A percentile compares a stretch with the other conserved stretches of the same genome.
Evolutionary conservation across 176 grass and related monocot species (phyloP).

Genomic region (Triticum monococcum): DNA sequence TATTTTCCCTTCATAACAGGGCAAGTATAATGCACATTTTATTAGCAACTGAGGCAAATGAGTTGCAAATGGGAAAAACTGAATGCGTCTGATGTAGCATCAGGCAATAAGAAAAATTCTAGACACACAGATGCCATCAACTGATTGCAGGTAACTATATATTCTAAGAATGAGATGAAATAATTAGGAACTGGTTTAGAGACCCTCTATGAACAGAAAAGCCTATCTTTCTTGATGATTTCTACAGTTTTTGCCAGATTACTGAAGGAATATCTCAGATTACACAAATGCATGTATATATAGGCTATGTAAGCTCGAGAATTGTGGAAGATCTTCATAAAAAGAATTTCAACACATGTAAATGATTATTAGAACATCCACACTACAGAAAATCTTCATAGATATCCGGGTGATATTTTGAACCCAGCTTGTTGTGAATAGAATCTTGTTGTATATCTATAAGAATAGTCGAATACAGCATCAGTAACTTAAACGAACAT

Average conservation of each 20-base stretch:
- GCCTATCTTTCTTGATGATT: neutral
- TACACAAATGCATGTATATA: neutral
- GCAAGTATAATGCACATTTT: slow-evolving; percentile 9
- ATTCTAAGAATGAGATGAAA: neutral
- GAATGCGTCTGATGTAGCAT: neutral
- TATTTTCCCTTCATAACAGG: slow-evolving; percentile 69
- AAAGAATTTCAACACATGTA: neutral
- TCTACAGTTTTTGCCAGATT: neutral
- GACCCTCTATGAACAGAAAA: neutral
- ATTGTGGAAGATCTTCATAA: neutral
- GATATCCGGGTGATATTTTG: slow-evolving; percentile 89
- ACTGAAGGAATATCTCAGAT: neutral
- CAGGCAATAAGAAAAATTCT: neutral
- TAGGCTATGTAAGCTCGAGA: neutral
- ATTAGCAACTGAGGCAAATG: slow-evolving; percentile 18
- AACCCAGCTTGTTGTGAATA: slow-evolving; percentile 77
- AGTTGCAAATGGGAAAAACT: neutral
- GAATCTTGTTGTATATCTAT: slow-evolving; percentile 51
- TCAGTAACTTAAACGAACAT: neutral
- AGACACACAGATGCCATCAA: neutral
- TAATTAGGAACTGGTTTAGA: neutral
- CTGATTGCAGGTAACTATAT: neutral
- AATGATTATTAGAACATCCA: slow-evolving; percentile 12
- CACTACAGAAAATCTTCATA: slow-evolving; percentile 92
- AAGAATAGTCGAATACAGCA: slow-evolving; percentile 22